These are phyloP conservation scores for Corinectria fuckeliana DNA, from an alignment of 2,329 filamentous ascomycete genomes.

Conservation along the genomic window DNA sequence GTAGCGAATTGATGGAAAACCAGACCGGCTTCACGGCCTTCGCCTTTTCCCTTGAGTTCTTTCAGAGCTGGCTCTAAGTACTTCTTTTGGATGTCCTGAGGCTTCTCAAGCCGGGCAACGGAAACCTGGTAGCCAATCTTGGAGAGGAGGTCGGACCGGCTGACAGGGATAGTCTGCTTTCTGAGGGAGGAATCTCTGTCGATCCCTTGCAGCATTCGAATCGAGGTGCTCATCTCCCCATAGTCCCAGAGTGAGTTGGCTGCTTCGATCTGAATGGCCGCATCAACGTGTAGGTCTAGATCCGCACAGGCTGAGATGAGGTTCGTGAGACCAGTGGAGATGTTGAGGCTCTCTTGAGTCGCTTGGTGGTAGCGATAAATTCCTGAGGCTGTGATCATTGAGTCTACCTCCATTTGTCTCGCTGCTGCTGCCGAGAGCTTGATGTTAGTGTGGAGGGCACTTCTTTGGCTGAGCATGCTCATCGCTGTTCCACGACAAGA, in stretches of 20 bases:
- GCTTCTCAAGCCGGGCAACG: slow-evolving; percentile 87
- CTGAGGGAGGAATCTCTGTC: slow-evolving; percentile 64
- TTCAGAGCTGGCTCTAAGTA: slow-evolving; percentile 86
- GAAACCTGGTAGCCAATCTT: slow-evolving; percentile 90
- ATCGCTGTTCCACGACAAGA: slow-evolving; percentile 85
- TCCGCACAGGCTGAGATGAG: slow-evolving; percentile 73
- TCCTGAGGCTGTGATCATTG: slow-evolving; percentile 76
- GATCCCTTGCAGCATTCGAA: slow-evolving; percentile 83
- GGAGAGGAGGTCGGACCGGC: slow-evolving; percentile 79
- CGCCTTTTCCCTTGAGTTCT: slow-evolving; percentile 72
- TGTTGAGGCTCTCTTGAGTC: slow-evolving; percentile 84
- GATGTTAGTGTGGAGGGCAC: slow-evolving; percentile 65
- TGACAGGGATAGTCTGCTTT: slow-evolving; percentile 74
- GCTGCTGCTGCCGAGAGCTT: slow-evolving; percentile 68
- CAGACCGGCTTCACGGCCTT: slow-evolving; percentile 78
- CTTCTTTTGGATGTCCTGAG: slow-evolving; percentile 84
- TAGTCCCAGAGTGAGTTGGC: slow-evolving; percentile 94
- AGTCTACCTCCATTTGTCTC: slow-evolving; percentile 75
- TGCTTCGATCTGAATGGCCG: slow-evolving; percentile 78
- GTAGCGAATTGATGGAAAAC: slow-evolving; percentile 95
- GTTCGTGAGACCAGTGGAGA: slow-evolving; percentile 82
- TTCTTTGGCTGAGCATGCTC: slow-evolving; percentile 76
- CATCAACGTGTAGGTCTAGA: slow-evolving; percentile 78
- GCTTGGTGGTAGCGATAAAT: slow-evolving; percentile 82
- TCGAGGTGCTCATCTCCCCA: slow-evolving; percentile 87